These are phyloP conservation scores for Beauveria varroae DNA, from an alignment of 2,329 filamentous ascomycete genomes.

Conservation along the genomic window DNA sequence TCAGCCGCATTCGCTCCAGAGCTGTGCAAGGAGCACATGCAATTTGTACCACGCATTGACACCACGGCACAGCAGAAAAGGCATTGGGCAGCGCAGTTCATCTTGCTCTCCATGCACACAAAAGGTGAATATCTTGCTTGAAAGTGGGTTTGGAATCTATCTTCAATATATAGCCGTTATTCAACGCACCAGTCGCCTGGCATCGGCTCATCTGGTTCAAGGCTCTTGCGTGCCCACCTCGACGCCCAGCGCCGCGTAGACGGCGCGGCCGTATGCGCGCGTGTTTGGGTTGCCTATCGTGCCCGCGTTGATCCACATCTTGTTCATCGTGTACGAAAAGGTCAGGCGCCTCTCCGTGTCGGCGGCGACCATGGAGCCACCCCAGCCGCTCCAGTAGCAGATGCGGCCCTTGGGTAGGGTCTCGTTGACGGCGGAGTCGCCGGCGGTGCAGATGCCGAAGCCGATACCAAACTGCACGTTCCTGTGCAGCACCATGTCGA, in stretches of 20 bases:
- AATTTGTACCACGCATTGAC: no score
- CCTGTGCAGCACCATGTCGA: conserved; percentile 29
- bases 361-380: conserved; percentile 35
- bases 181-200: background rate
- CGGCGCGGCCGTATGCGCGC: background rate
- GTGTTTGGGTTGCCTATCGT: conserved; percentile 6
- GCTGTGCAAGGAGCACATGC: no score
- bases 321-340: conserved; percentile 39
- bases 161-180: background rate
- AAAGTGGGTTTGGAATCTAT: no score
- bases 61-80: no score
- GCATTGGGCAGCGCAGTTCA: no score
- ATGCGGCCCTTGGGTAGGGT: conserved; percentile 23
- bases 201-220: background rate
- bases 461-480: conserved; percentile 35
- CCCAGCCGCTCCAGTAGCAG: conserved; percentile 37
- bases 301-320: conserved; percentile 22
- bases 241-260: conserved; percentile 5
- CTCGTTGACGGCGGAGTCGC: conserved; percentile 18
- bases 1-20: no score
- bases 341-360: conserved; percentile 35
- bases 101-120: no score
- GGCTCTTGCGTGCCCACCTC: background rate
- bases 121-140: no score
- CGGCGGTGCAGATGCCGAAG: conserved; percentile 24